Evolutionary conservation across 345 rosid species (phyloP).

Genomic region (Citrus trifoliata): DNA sequence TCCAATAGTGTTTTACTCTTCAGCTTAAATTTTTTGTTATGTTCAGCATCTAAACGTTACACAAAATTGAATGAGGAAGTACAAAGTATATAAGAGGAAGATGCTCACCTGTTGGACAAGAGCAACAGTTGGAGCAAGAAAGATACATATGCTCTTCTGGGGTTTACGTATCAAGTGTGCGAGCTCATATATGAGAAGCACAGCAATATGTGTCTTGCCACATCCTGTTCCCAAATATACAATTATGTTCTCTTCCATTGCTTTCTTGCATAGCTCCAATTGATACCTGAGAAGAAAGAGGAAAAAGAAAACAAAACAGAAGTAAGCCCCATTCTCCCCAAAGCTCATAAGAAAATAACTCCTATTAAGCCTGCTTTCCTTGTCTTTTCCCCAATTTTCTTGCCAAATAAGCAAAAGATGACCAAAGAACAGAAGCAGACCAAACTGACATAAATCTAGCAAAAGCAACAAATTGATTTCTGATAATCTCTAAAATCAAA

Average conservation of each 20-base stretch:
- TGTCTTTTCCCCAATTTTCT: neutral
- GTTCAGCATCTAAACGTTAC: neutral
- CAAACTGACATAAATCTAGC: neutral
- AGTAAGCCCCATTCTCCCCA: neutral
- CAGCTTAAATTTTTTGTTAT: neutral
- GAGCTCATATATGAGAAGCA: constrained; percentile 75
- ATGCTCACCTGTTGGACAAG: constrained; percentile 76
- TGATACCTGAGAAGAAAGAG: constrained; percentile 58
- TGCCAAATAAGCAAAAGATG: neutral
- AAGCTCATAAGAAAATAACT: neutral
- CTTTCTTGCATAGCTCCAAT: constrained; percentile 79
- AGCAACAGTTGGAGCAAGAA: constrained; percentile 91
- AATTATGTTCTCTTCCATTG: constrained; percentile 71
- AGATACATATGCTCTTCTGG: constrained; percentile 53
- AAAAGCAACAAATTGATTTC: neutral
- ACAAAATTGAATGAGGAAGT: neutral
- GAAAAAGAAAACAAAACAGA: constrained; percentile 2
- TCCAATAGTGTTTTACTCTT: neutral
- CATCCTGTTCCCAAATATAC: constrained; percentile 87
- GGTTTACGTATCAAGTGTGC: constrained; percentile 71
- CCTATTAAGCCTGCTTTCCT: neutral
- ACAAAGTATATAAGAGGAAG: constrained; percentile 8
- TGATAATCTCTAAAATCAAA: neutral
- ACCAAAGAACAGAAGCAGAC: neutral
- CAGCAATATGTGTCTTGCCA: constrained; percentile 95